Conservation (phyloP, 2,329 filamentous ascomycete genomes). For the Penicillium sp. region DNA sequence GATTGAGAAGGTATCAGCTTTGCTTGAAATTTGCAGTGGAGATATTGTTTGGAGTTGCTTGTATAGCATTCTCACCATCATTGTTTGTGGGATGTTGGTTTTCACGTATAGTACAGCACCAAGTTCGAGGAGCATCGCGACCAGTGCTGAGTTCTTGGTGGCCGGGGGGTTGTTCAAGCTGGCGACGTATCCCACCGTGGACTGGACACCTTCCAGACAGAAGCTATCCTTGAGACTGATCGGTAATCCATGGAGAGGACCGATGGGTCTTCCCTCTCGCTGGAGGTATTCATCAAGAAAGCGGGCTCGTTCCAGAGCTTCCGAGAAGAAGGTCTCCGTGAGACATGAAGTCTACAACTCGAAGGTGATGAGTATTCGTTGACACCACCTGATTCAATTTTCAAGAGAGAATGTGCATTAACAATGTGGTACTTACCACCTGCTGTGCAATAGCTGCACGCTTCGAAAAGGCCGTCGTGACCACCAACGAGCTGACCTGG, state of each 20-base stretch:
- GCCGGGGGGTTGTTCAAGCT: constrained; percentile 27
- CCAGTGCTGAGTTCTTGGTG: constrained; percentile 27
- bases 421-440: constrained; percentile 22
- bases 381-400: background rate
- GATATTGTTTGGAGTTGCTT: background rate
- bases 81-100: constrained; percentile 39
- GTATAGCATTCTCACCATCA: constrained; percentile 31
- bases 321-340: constrained; percentile 44
- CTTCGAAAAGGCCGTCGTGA: constrained; percentile 45
- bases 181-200: constrained; percentile 31
- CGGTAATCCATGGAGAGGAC: constrained; percentile 47
- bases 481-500: constrained; percentile 25
- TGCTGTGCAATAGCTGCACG: constrained; percentile 46
- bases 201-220: constrained; percentile 26
- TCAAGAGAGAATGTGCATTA: background rate
- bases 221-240: constrained; percentile 44
- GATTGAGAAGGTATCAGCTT: background rate
- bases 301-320: constrained; percentile 42
- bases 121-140: constrained; percentile 30
- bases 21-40: background rate
- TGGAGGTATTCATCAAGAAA: constrained; percentile 41
- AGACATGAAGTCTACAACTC: constrained; percentile 36
- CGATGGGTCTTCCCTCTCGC: constrained; percentile 34
- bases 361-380: background rate
- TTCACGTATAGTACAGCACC: constrained; percentile 41